phyloP scores from a whole-genome alignment of 2,329 filamentous ascomycete species.

The Colletotrichum costaricense region DNA sequence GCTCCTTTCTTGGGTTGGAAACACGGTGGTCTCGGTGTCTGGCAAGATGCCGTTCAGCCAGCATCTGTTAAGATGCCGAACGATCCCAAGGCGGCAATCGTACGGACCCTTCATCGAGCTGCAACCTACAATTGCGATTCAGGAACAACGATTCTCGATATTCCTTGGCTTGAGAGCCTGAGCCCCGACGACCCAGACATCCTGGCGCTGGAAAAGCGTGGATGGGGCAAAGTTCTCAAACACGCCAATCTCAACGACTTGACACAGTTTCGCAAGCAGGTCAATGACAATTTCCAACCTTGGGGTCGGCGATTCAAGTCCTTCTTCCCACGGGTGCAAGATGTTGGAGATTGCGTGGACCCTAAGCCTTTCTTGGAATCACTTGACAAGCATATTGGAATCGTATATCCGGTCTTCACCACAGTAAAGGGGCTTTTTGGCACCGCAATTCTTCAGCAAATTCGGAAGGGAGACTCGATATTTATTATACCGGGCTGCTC shows the following conservation, averaged over 20 bases:
- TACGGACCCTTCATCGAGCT: conserved; percentile 8
- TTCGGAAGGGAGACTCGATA: conserved; percentile 17
- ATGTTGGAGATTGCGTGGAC: not conserved
- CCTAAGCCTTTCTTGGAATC: conserved; percentile 13
- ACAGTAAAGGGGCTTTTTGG: conserved; percentile 8
- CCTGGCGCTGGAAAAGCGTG: not conserved
- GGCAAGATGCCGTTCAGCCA: not conserved
- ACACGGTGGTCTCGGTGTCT: conserved; percentile 1
- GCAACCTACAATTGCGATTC: conserved; percentile 6
- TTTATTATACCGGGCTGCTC: conserved; percentile 20
- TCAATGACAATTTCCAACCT: conserved; percentile 5
- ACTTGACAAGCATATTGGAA: conserved; percentile 19
- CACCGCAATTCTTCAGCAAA: conserved; percentile 4
- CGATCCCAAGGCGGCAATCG: conserved; percentile 8
- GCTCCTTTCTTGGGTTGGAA: conserved; percentile 21
- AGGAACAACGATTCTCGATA: conserved; percentile 13
- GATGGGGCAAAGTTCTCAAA: conserved; percentile 18
- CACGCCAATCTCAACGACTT: conserved; percentile 26
- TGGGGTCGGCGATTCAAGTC: conserved; percentile 8
- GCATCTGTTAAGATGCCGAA: not conserved
- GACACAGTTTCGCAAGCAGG: conserved; percentile 11
- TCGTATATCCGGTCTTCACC: conserved; percentile 26
- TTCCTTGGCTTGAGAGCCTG: conserved; percentile 22
- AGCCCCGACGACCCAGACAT: conserved; percentile 1
- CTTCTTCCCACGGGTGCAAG: not conserved